Base-by-base conservation (phyloP, 2,329 filamentous ascomycete species). In the Zalaria obscura region DNA sequence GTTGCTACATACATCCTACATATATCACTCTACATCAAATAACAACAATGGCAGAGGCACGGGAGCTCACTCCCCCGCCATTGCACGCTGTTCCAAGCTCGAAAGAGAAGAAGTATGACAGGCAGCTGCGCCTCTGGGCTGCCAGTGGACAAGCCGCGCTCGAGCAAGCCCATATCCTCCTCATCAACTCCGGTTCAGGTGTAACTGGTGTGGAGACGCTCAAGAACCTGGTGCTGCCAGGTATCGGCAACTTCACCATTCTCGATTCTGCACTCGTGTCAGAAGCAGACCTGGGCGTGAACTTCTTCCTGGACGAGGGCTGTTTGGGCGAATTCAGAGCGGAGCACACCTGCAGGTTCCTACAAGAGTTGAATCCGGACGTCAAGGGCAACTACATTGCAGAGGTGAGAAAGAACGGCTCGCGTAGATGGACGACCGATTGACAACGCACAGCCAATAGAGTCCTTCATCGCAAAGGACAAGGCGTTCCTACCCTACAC, bases 181-280 rank as follows among this genome's bases (percentile, higher is more conserved):
- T 98, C 4, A 68, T 98, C 46, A 95, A 94, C 62, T 84, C 82
- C 1, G 83, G 86, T 2, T 66, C 81, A n/a, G 89, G 89, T 6
- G 83, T 87, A 2, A 83, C 87, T 29, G 91, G 88, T 9, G 73
- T 93, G 8, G 91, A 98, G 62, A 80, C 88, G 0, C 72, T 98
- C 47, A 98, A 98, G 70, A 98, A 98, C 57, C 75, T 98, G n/a
- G 84, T 98, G 3, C 68, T 98, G 5, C 91, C 91, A 43, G 85
- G 88, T 3, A 83, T 96, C 52, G 93, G 91, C 5, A 76, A 78
- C 26, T 98, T 95, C 59, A 93, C 85, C 1, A 93, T 98, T 47
- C 80, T 83, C 40, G 91, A 98, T 54, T 78, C 82, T 5, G 75
- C 78, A 1, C 60, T 72, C 2, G 88, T 98, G n/a, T 69, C 68